phyloP scores from a whole-genome alignment of 352 stramenopile species.

The Halophytophthora polymorphica region DNA sequence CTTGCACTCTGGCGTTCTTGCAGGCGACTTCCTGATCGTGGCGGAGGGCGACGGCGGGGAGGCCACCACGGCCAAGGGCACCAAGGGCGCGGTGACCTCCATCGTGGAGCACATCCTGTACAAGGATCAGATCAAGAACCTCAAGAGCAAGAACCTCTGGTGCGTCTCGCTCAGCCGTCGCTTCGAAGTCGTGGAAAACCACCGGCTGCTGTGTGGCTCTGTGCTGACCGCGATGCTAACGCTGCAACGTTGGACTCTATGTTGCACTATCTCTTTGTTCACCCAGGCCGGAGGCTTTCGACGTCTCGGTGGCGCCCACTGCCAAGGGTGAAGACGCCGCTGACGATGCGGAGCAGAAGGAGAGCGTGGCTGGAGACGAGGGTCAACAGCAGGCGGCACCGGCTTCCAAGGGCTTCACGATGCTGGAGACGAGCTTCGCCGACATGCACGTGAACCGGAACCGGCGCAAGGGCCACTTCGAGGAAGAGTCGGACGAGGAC shows the following conservation, averaged over 20 bases:
- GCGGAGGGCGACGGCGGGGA: constrained; percentile 60
- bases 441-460: constrained; percentile 75
- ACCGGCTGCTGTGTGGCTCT: too few species aligned
- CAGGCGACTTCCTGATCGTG: constrained; percentile 96
- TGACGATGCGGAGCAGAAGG: constrained; percentile 14
- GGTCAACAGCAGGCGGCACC: constrained; percentile 1
- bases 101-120: constrained; percentile 97
- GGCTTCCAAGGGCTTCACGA: constrained; percentile 48
- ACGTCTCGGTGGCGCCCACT: constrained; percentile 15
- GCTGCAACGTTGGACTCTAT: background rate
- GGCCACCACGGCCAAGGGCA: constrained; percentile 73
- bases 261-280: background rate
- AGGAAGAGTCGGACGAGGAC: constrained; percentile 66
- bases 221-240: too few species aligned
- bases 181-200: constrained; percentile 1
- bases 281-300: constrained; percentile 56
- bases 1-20: too few species aligned
- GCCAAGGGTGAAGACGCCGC: constrained; percentile 16
- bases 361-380: constrained; percentile 15
- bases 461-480: constrained; percentile 69
- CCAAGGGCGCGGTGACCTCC: constrained; percentile 87
- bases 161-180: constrained; percentile 17
- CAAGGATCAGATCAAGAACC: constrained; percentile 98
- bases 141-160: constrained; percentile 94
- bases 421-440: constrained; percentile 48